A percentile compares a stretch with the other conserved stretches of the same genome.
phyloP scores from a whole-genome alignment of 2,329 filamentous ascomycete genomes.

The Cladophialophora carrionii region DNA sequence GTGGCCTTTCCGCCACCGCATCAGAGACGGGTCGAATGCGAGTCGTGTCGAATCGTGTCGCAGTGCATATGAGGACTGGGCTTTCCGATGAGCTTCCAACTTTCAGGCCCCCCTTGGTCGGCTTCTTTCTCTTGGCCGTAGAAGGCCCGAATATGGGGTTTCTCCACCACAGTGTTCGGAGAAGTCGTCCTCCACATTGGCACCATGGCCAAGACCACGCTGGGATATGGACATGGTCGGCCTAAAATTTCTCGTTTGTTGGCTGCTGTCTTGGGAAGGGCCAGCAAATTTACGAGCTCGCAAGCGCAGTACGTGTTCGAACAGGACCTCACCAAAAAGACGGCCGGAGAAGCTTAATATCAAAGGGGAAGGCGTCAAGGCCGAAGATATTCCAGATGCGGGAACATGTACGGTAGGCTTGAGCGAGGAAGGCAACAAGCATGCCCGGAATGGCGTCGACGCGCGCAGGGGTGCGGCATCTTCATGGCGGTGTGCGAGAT shows the following conservation, averaged over 20 bases:
- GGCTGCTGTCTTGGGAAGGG: not conserved
- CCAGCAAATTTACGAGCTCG: not conserved
- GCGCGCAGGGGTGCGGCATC: too few relatives aligned
- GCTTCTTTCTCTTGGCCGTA: not conserved
- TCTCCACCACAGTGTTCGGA: not conserved
- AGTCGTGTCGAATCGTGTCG: not conserved
- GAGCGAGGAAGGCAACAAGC: not conserved
- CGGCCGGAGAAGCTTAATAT: not conserved
- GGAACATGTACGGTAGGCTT: not conserved
- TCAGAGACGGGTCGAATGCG: not conserved
- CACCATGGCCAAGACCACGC: not conserved
- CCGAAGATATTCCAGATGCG: not conserved
- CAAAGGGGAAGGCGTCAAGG: not conserved
- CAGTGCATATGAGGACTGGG: not conserved
- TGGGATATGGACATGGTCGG: constrained; percentile 8
- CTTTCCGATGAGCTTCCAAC: not conserved
- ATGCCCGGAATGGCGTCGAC: not conserved
- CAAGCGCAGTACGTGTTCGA: not conserved
- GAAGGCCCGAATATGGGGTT: constrained; percentile 9
- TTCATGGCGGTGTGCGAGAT: not conserved
- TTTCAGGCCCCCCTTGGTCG: constrained; percentile 12
- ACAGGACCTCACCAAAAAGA: not conserved
- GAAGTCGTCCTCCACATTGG: not conserved
- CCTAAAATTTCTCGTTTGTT: not conserved
- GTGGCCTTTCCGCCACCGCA: not conserved